phyloP scores from a whole-genome alignment of 805 yeast genomes.

The Scheffersomyces spartinae region DNA sequence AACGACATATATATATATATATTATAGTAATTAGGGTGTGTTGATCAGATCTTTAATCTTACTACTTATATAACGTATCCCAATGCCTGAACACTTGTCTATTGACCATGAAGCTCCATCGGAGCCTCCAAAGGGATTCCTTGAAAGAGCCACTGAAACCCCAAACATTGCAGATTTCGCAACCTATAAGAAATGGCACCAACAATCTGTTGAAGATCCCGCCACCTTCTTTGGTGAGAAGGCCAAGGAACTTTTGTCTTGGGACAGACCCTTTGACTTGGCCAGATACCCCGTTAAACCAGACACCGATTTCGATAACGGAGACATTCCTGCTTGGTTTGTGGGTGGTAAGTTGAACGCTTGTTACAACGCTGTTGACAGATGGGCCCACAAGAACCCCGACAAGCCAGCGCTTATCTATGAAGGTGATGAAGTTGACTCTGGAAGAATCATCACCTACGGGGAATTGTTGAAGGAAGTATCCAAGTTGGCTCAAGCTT shows the following conservation, averaged over 20 bases:
- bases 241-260: conserved; percentile 37
- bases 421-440: conserved; percentile 71
- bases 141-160: conserved; percentile 31
- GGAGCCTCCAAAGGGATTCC: conserved; percentile 28
- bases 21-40: no score
- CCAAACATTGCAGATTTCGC: conserved; percentile 39
- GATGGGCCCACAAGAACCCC: conserved; percentile 66
- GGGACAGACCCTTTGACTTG: conserved; percentile 41
- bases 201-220: conserved; percentile 47
- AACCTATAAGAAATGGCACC: conserved; percentile 38
- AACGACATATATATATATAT: no score
- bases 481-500: conserved; percentile 58
- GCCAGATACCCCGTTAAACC: conserved; percentile 36
- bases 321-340: conserved; percentile 59
- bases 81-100: conserved; percentile 10
- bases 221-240: conserved; percentile 40
- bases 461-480: conserved; percentile 64
- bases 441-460: conserved; percentile 51
- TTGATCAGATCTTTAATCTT: no score
- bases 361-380: conserved; percentile 69
- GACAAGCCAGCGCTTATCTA: conserved; percentile 64
- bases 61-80: no score
- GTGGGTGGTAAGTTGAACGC: conserved; percentile 74
- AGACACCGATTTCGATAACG: conserved; percentile 36
- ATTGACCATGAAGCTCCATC: conserved; percentile 21